phyloP scores from a whole-genome alignment of 1,284 basidiomycete species.

The Fistulinella cinereoalba region DNA sequence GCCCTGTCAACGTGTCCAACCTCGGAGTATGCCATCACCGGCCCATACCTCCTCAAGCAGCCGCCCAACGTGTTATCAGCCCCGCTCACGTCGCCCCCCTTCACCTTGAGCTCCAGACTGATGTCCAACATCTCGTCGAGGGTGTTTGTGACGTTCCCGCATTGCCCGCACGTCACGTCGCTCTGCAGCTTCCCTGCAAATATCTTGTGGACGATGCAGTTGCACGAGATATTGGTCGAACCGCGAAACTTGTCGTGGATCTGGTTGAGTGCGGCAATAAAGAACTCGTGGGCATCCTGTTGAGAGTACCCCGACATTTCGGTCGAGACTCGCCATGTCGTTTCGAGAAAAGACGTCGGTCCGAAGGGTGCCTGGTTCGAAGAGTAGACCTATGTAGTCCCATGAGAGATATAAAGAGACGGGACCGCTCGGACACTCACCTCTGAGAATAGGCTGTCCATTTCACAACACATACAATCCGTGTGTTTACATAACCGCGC shows the following conservation, averaged over 20 bases:
- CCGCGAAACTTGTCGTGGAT: conserved; percentile 81
- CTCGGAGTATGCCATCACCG: neutral
- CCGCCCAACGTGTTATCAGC: conserved; percentile 61
- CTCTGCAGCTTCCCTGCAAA: conserved; percentile 89
- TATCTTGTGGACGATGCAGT: conserved; percentile 89
- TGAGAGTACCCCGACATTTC: conserved; percentile 91
- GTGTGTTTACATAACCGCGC: conserved; percentile 63
- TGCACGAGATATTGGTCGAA: conserved; percentile 73
- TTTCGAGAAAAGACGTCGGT: conserved; percentile 81
- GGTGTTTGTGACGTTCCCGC: conserved; percentile 73
- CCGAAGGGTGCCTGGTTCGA: conserved; percentile 71
- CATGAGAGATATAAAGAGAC: no score
- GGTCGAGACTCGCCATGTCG: conserved; percentile 82
- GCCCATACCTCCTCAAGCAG: conserved; percentile 63
- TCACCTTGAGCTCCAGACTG: conserved; percentile 78
- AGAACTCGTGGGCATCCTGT: conserved; percentile 93
- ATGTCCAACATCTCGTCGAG: conserved; percentile 91
- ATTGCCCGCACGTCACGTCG: conserved; percentile 83
- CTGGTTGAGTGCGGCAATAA: conserved; percentile 77
- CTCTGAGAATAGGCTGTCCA: conserved; percentile 90
- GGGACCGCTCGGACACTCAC: conserved; percentile 37
- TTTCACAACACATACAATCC: conserved; percentile 90
- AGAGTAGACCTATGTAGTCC: conserved; percentile 73
- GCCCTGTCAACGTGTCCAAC: neutral
- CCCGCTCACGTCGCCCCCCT: conserved; percentile 39